Base-by-base conservation (phyloP, 371 early-diverging fungal genomes). In the Mucor sp. region DNA sequence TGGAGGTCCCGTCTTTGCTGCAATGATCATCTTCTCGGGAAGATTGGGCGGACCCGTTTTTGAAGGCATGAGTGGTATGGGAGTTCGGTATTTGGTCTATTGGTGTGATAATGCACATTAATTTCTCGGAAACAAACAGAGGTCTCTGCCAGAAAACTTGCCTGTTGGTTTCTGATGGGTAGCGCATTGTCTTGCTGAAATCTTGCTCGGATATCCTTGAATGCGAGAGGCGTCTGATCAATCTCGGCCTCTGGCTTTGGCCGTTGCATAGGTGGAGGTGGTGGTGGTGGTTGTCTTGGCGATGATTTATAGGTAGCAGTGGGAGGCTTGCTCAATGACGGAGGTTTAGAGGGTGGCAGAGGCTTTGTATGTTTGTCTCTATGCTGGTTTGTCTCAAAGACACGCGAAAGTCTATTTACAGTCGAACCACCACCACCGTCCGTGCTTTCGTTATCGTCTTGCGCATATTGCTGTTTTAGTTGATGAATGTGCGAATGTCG, bases 331-430 rank as follows among this genome's bases (percentile, higher is more conserved):
- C 74, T 69, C 37, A 82, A 53, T 12, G 78, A 76, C 68, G 74
- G 77, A 66, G 83, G 79, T 75, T 82, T 82, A 48, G 74, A 66
- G 56, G 79, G 83, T 30, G 68, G 65, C 19, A 62, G 50, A 27
- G 80, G 83, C 35, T 63, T 74, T 4, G 74, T 75, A 4, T 23
- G 50, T 37, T 63, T 74, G 23, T 67, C 60, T 33, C 23, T 11
- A 8, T 43, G 58, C 62, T 70, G 68, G 62, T 27, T 55, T 12
- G 70, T 60, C 62, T 79, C 79, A 39, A 82, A 82, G 25, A 74
- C 82, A 63, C 77, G 80, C 39, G 83, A 82, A 39, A 82, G 75
- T 57, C 79, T 62, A 66, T 83, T 74, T 7, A 80, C 77, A n/a
- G 78, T 71, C 23, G 67, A 67, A 6, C 30, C 30, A 30, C 60